A percentile compares a stretch with the other conserved stretches of the same genome.
These are phyloP conservation scores for Fusarium tuaranense DNA, from an alignment of 2,329 filamentous ascomycete genomes.

Conservation along the genomic window DNA sequence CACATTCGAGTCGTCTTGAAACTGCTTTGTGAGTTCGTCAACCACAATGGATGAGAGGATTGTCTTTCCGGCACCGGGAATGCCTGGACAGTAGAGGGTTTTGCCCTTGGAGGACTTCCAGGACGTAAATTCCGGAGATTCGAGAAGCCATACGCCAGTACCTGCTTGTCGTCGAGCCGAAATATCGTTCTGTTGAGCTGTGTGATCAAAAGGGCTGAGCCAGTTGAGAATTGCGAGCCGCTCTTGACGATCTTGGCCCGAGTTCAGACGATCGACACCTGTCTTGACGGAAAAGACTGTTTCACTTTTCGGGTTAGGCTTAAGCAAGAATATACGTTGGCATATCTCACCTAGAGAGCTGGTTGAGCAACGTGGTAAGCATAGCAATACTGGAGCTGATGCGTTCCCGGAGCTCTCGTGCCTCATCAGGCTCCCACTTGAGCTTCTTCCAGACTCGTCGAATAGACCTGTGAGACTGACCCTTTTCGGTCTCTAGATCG, in stretches of 20 bases:
- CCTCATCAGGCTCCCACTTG: background rate
- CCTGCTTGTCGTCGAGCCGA: fast-evolving
- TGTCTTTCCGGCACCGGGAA: conserved; percentile 51
- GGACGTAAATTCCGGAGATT: fast-evolving
- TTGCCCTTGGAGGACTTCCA: conserved; percentile 45
- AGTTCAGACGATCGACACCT: no score
- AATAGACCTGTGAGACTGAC: background rate
- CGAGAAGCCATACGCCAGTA: fast-evolving
- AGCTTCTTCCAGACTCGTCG: background rate
- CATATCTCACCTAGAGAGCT: background rate
- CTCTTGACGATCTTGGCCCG: background rate
- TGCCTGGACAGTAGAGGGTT: conserved; percentile 54
- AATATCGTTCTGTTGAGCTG: fast-evolving
- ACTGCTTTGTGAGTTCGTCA: conserved; percentile 23
- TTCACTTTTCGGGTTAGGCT: no score
- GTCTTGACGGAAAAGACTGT: no score
- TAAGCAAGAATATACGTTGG: no score
- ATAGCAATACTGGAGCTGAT: fast-evolving
- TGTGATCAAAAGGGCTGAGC: background rate
- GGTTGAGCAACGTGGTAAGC: fast-evolving
- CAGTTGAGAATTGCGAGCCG: background rate
- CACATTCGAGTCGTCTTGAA: background rate
- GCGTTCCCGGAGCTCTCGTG: fast-evolving
- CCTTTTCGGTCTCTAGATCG: no score
- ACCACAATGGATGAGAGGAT: conserved; percentile 29